Evolutionary conservation across 352 stramenopile genomes (phyloP).

Genomic region (Globisporangium orthogonon): DNA sequence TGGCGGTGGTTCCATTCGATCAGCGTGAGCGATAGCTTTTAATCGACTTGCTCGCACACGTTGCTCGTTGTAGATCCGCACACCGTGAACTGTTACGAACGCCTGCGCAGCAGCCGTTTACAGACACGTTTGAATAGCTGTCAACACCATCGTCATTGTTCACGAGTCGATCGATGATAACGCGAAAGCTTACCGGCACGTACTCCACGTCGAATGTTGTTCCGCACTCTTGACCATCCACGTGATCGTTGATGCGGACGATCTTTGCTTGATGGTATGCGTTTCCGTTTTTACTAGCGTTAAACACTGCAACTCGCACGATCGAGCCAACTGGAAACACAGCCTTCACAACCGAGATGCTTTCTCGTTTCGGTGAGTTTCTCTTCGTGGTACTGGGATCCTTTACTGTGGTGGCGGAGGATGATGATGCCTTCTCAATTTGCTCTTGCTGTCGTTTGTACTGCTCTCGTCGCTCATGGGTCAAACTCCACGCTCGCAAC

Average conservation of each 20-base stretch:
- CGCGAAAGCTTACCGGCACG: constrained; percentile 15
- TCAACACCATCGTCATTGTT: too few species aligned
- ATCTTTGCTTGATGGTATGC: constrained; percentile 23
- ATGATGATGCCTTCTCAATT: too few species aligned
- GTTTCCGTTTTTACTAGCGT: constrained; percentile 6
- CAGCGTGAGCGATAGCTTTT: constrained; percentile 6
- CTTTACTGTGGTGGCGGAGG: neutral
- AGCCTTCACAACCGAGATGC: constrained; percentile 25
- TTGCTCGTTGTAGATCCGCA: constrained; percentile 23
- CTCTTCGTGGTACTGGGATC: neutral
- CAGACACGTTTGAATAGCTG: neutral
- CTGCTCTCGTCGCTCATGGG: constrained; percentile 25
- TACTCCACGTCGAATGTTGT: constrained; percentile 49
- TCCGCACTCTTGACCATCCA: constrained; percentile 4
- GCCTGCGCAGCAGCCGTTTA: neutral
- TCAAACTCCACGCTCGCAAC: constrained; percentile 50
- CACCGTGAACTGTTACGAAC: constrained; percentile 17
- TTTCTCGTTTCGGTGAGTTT: neutral
- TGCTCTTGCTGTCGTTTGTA: constrained; percentile 2
- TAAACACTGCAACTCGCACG: constrained; percentile 26
- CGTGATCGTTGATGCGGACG: constrained; percentile 20
- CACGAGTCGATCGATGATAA: neutral
- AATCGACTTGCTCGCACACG: constrained; percentile 16
- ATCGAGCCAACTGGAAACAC: constrained; percentile 35
- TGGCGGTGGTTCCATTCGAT: constrained; percentile 6